Conservation (phyloP, 177 flowering plant genomes). For the Vitis hybrid region DNA sequence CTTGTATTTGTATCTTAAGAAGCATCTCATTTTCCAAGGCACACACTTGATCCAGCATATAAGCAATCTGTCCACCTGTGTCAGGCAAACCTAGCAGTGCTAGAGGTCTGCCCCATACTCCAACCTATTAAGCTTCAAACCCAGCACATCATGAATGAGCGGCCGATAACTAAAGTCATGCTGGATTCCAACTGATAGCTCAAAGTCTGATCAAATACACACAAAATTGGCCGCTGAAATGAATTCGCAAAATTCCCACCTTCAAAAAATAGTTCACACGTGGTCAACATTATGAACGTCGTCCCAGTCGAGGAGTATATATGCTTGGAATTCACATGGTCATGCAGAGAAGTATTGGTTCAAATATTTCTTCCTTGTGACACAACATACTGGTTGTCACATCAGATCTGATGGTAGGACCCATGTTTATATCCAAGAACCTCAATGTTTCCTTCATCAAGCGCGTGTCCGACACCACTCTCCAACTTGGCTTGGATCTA, state of each 20-base stretch:
- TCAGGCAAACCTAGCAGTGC: constrained; percentile 25
- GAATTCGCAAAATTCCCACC: constrained; percentile 68
- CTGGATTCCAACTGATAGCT: constrained; percentile 79
- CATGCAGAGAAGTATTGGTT: no score
- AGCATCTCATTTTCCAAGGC: constrained; percentile 30
- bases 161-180: constrained; percentile 93
- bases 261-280: constrained; percentile 59
- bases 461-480: no score
- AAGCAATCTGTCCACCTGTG: constrained; percentile 32
- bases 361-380: no score
- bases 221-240: constrained; percentile 85
- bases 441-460: no score
- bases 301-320: no score
- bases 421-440: no score
- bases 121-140: constrained; percentile 79
- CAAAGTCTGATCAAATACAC: constrained; percentile 86
- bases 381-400: no score
- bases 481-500: no score
- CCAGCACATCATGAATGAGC: constrained; percentile 91
- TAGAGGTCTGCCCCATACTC: no score
- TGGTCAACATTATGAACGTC: no score
- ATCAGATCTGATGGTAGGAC: no score
- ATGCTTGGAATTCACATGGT: no score
- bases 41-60: constrained; percentile 30
- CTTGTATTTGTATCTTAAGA: constrained; percentile 22